Base-by-base conservation (phyloP, 2,329 filamentous ascomycete species). In the Beauveria medogensis region DNA sequence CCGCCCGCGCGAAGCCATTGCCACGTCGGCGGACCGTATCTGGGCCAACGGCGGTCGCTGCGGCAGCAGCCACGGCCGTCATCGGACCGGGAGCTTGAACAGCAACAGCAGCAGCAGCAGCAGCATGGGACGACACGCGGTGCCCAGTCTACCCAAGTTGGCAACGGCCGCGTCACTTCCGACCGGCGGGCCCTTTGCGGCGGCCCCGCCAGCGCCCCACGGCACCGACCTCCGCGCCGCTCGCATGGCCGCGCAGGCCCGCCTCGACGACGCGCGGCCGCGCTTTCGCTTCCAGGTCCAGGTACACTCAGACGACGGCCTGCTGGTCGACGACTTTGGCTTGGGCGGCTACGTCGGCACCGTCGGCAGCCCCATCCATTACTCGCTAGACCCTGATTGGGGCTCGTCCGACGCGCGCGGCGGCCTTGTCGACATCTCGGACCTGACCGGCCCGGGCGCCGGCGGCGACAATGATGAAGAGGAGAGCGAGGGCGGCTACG, bases 261-360 rank as follows among this genome's bases (percentile, higher is more conserved):
- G 88, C 1, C 79, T 90, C 24, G 82, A 89, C 43, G 77, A 79
- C 22, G 84, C 85, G 0, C 77, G 79, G 24, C 73, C 74, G 26
- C 67, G 73, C 1, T 83, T 84, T 1, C 76, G 79, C 18, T 86
- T 86, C 68, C 77, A 78, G 8, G 77, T 91, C 41, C 80, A 83
- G 12, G 79, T 91, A 2, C 69, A 76, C 2, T 78, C 81, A 62
- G 81, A 84, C 63, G 71, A 79, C 16, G 83, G 83, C 1, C 70
- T 72, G 1, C 66, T 84, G 1, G 70, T 78, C 1, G 80, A 86
- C 34, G 77, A 78, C 2, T 82, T 81, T 55, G 78, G 77, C 4
- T 72, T 90, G 20, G 84, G 79, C 0, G 82, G 81, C 0, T 91
- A 83, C 68, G 70, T 91, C 7, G 89, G 89, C 18, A 77, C 78